A percentile compares a stretch with the other conserved stretches of the same genome.
Evolutionary conservation across 805 yeast genomes (phyloP).

Genomic region (Wickerhamomyces bisporus): DNA sequence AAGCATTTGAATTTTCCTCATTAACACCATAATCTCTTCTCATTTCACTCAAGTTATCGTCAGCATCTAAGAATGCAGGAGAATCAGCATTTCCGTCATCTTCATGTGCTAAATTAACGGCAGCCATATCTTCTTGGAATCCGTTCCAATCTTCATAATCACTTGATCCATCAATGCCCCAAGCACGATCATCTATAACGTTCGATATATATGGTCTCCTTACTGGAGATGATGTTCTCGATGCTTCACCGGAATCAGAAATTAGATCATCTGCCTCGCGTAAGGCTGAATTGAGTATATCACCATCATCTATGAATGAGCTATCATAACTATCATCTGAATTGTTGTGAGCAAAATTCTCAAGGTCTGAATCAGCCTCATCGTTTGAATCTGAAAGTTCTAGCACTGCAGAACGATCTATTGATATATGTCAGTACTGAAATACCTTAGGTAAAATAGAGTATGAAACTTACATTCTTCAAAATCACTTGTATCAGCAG

Average conservation of each 20-base stretch:
- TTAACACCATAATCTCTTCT: too few relatives aligned
- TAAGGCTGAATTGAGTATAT: background rate
- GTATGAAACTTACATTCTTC: background rate
- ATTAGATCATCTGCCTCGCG: conserved; percentile 3
- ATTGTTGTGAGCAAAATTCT: too few relatives aligned
- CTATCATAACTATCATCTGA: too few relatives aligned
- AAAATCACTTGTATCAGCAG: conserved; percentile 1
- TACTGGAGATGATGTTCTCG: conserved; percentile 14
- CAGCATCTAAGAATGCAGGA: too few relatives aligned
- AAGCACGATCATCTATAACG: background rate
- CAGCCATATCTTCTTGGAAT: conserved; percentile 1
- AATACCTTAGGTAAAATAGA: too few relatives aligned
- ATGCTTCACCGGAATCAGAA: conserved; percentile 4
- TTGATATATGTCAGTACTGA: too few relatives aligned
- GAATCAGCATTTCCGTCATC: too few relatives aligned
- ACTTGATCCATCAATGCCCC: background rate
- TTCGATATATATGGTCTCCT: conserved; percentile 3
- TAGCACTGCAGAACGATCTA: too few relatives aligned
- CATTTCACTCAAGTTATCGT: background rate
- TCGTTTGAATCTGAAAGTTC: too few relatives aligned
- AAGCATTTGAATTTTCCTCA: background rate
- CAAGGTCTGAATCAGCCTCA: conserved; percentile 8
- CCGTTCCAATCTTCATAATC: conserved; percentile 8
- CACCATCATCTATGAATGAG: conserved; percentile 15
- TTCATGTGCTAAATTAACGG: too few relatives aligned